Evolutionary conservation across 1,284 basidiomycete species (phyloP).

Genomic region (Cryptococcus sp.): DNA sequence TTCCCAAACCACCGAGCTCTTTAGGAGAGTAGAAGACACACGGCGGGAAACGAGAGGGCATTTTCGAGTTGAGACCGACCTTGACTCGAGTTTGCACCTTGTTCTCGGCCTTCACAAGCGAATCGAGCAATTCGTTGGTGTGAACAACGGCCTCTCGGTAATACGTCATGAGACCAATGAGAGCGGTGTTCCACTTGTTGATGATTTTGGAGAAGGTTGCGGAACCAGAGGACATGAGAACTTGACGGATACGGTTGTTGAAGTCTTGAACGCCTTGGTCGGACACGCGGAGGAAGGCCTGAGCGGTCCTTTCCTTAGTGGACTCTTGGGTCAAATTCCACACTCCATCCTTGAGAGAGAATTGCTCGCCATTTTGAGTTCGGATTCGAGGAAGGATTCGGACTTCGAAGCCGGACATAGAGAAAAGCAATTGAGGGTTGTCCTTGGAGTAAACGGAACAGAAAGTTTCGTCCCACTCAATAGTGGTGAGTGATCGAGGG

Average conservation of each 20-base stretch:
- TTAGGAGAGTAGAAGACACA: slow-evolving; percentile 96
- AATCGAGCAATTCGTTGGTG: slow-evolving; percentile 91
- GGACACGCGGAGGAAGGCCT: slow-evolving; percentile 95
- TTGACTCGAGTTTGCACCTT: slow-evolving; percentile 99
- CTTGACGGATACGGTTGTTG: slow-evolving; percentile 94
- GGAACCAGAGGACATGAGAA: slow-evolving; percentile 97
- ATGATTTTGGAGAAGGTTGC: slow-evolving; percentile 99
- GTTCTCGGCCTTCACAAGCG: slow-evolving; percentile 95
- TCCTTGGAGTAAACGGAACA: slow-evolving; percentile 96
- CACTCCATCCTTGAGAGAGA: slow-evolving; percentile 92
- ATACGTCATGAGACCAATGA: slow-evolving; percentile 95
- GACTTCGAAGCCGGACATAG: slow-evolving; percentile 97
- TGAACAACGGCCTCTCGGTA: slow-evolving; percentile 99
- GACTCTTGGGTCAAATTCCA: slow-evolving; percentile 97
- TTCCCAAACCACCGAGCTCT: slow-evolving; percentile 95
- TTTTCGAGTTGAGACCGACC: slow-evolving; percentile 97
- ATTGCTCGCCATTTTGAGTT: slow-evolving; percentile 92
- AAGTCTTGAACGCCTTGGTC: slow-evolving; percentile 96
- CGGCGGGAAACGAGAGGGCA: slow-evolving; percentile 97
- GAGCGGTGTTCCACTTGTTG: slow-evolving; percentile 98
- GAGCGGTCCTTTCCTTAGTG: slow-evolving; percentile 95
- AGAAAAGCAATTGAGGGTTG: slow-evolving; percentile 96
- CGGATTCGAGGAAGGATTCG: slow-evolving; percentile 87
- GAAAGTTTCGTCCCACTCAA: slow-evolving; percentile 98
- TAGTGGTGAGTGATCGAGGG: slow-evolving; percentile 93